Evolutionary conservation across 306 rosid species (phyloP).

Genomic region (Malus asiatica): DNA sequence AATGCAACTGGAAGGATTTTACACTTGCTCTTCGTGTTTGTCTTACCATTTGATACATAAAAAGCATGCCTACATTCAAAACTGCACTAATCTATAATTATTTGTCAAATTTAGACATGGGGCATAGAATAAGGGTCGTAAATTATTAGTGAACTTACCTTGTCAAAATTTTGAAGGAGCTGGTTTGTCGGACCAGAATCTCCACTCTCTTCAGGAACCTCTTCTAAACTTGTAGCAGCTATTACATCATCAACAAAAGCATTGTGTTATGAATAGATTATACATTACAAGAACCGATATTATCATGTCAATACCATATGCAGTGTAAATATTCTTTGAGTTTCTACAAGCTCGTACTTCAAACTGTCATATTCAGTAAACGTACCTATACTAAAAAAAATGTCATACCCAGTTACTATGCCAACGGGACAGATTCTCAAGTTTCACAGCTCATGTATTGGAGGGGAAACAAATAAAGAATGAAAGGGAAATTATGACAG

Average conservation of each 20-base stretch:
- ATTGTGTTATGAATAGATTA: slow-evolving; percentile 5
- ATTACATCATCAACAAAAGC: slow-evolving; percentile 25
- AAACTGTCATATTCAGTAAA: background rate
- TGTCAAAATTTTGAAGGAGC: slow-evolving; percentile 43
- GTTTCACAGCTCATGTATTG: background rate
- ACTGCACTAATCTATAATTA: background rate
- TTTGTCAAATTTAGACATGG: background rate
- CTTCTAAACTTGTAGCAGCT: slow-evolving; percentile 41
- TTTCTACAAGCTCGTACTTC: background rate
- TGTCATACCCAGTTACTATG: background rate
- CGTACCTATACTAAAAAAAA: background rate
- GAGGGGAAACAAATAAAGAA: background rate
- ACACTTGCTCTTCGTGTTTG: background rate
- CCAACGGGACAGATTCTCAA: background rate
- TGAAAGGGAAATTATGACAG: background rate
- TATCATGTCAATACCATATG: background rate
- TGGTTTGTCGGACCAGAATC: slow-evolving; percentile 34
- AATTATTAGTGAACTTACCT: slow-evolving; percentile 35
- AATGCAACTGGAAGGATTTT: background rate
- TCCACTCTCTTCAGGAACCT: slow-evolving; percentile 37
- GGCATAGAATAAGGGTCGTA: background rate
- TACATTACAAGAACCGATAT: background rate
- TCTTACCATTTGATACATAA: background rate
- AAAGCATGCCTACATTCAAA: background rate
- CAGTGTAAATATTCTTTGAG: background rate